Base-by-base conservation (phyloP, 2,329 filamentous ascomycete species). In the Emergomyces pasteurianus region DNA sequence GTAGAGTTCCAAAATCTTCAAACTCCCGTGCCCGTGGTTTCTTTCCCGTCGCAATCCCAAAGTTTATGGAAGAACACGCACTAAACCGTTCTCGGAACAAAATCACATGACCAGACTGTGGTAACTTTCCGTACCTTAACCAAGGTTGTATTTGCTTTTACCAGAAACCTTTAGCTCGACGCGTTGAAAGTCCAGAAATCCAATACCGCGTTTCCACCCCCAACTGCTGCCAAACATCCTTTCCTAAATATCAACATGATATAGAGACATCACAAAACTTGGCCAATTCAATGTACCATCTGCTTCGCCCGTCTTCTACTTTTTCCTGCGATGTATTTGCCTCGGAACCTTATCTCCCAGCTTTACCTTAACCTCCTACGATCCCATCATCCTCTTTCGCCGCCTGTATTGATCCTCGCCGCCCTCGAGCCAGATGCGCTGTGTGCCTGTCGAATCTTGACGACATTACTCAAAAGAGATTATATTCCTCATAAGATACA, bases 401-500 rank as follows among this genome's bases (percentile, higher is more conserved):
- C 92, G 46, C 92, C 92, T 0, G 90, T 97, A 59, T 82, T 97
- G 31, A 85, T 99, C 65, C 88, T 99, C 61, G 92, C 92, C 65
- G 89, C 92, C 42, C 88, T 97, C 72, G 92, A 96, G 71, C 91
- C 94, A 60, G 94, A 99, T 77, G 89, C 94, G 65, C 85, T 99
- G 64, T 97, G 92, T 75, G 94, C 92, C 64, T 95, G 91, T 73
- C 90, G 92, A 63, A 96, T 99, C 63, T 84, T 99, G 55, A 95
- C 92, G 2, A 83, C 88, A 58, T 82, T 99, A n/a, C 81, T 99
- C 63, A 96, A 95, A 77, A 88, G 92, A 80, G 94, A 99, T 79
- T 97, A 95, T 72, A 95, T 99, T 67, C 89, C 88, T 16, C 92
- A 97, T 78, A 97, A 96, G 76, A 96, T 97, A 70, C 90, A 96